Percentiles rank a stretch among this genome's conserved stretches.
phyloP scores from a whole-genome alignment of 2,329 filamentous ascomycete species.

The Periconia sp. region DNA sequence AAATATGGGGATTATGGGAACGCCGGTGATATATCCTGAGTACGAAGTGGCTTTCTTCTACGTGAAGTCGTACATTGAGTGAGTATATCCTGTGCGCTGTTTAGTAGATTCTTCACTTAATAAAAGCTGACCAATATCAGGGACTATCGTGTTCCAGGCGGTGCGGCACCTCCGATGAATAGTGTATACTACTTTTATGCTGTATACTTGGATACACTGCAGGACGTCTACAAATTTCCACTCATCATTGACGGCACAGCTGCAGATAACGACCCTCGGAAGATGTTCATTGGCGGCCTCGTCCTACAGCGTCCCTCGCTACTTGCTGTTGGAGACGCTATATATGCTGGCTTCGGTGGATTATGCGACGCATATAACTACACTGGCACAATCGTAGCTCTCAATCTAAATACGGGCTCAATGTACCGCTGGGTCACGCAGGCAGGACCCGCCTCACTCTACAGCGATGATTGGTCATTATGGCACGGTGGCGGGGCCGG shows the following conservation, averaged over 20 bases:
- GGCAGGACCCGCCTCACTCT: conserved; percentile 15
- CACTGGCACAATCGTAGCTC: conserved; percentile 42
- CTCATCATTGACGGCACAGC: conserved; percentile 55
- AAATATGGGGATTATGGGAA: conserved; percentile 29
- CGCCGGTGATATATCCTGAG: conserved; percentile 22
- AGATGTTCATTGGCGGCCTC: conserved; percentile 61
- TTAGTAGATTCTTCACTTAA: too few relatives aligned
- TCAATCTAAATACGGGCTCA: conserved; percentile 19
- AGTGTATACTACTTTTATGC: conserved; percentile 51
- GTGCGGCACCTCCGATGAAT: conserved; percentile 40
- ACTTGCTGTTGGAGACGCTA: conserved; percentile 52
- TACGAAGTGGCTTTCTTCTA: conserved; percentile 37
- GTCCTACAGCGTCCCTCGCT: conserved; percentile 60
- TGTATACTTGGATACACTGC: conserved; percentile 47
- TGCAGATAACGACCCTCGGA: conserved; percentile 54
- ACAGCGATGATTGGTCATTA: conserved; percentile 21
- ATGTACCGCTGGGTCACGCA: conserved; percentile 23
- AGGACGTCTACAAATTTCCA: conserved; percentile 53
- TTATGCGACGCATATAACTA: conserved; percentile 65
- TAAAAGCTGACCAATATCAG: conserved; percentile 4
- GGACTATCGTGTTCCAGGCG: conserved; percentile 29
- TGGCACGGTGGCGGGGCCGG: conserved; percentile 25
- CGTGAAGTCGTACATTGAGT: conserved; percentile 34
- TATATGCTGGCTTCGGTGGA: conserved; percentile 62
- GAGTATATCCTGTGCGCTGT: conserved; percentile 3